Evolutionary conservation across 2,329 filamentous ascomycete genomes (phyloP), one percentile per base, ranked within the genome.

Genomic region (Camillea tinctor): DNA sequence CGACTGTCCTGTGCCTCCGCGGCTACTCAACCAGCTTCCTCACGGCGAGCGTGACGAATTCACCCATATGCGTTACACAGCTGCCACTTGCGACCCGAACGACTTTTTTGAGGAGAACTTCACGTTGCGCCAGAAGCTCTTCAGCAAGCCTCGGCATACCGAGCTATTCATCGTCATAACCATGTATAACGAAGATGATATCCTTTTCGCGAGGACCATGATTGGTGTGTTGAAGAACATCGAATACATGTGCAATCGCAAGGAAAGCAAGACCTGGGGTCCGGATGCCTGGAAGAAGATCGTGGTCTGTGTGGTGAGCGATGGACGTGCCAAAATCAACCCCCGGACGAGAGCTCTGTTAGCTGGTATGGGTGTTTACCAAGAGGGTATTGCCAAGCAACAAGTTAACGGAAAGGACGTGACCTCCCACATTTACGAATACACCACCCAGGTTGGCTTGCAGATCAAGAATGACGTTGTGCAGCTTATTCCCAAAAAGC

Each of bases 151-250:
- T 24, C 87, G 95, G 64, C 93, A 98, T 75, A 98, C 94, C 0
- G 95, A 99, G 76, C 80, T 99, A 7, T 95, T 98, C 74, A 96
- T 99, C 69, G 97, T 93, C 73, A 82, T 99, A 63, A 99, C 95
- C 69, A 98, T 98, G 95, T 98, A 97, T 80, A 99, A 99, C 76
- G 95, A 99, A 77, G 91, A 97, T 76, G 95, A 98, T 73, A 92
- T 97, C 69, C 87, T 93, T 72, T 99, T 99, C 70, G 97, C 95
- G 6, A 87, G 95, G 52, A 99, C 95, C 0, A 98, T 99, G 94
- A 92, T 98, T 74, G 95, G 94, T 58, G 92, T 99, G 59, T 96
- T 99, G 91, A 93, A 96, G 75, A 99, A 99, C 74, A 94, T 99
- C 69, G 88, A 91, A 15, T 95, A 98, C 74, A 97, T 99, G 77